Evolutionary conservation across 768 basidiomycete species (phyloP).

Genomic region (Tylopilus balloui): DNA sequence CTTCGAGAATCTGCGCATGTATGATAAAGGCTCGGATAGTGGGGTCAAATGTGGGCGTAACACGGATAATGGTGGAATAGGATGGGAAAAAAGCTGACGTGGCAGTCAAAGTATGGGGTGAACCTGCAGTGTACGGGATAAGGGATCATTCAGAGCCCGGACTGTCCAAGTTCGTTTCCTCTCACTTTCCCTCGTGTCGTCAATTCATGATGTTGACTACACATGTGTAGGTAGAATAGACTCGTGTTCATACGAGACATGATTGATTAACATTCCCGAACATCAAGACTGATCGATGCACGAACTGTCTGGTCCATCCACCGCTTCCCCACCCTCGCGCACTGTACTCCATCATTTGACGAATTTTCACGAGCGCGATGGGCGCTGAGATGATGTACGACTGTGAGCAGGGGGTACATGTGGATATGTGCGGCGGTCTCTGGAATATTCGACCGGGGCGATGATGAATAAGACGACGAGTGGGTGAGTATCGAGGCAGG

Average conservation of each 20-base stretch:
- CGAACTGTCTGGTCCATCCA: neutral
- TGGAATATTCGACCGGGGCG: no score
- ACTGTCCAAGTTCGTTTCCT: neutral
- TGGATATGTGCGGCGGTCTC: no score
- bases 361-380: neutral
- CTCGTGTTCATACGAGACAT: neutral
- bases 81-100: neutral
- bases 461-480: no score
- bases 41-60: neutral
- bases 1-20: constrained; percentile 28
- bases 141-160: neutral
- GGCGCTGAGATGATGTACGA: no score
- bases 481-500: no score
- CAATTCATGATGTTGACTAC: neutral
- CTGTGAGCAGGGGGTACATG: no score
- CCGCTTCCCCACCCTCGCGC: neutral
- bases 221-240: no score
- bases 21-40: no score
- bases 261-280: neutral
- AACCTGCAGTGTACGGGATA: neutral
- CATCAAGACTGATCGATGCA: neutral
- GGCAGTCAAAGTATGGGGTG: neutral
- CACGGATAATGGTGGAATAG: neutral
- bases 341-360: neutral
- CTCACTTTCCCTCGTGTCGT: neutral